A percentile compares a stretch with the other conserved stretches of the same genome.
phyloP scores from a whole-genome alignment of 2,329 filamentous ascomycete species.

The Penicillium sp. region DNA sequence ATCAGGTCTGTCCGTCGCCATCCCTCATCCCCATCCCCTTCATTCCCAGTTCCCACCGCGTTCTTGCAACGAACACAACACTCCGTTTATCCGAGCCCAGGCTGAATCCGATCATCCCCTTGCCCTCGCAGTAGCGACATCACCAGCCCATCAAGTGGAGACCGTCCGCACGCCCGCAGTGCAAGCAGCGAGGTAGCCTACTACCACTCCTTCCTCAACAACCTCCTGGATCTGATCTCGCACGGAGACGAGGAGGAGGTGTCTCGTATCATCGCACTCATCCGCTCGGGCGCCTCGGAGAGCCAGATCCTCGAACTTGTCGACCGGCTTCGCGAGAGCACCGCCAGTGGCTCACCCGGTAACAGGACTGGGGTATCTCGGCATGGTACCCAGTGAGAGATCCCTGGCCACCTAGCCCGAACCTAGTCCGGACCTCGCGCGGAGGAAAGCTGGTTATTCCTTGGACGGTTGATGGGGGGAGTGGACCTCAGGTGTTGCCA shows the following conservation, averaged over 20 bases:
- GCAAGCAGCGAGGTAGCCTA: conserved; percentile 14
- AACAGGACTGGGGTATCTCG: not conserved
- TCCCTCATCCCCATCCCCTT: not conserved
- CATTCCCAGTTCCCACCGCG: no score
- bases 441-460: no score
- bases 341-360: not conserved
- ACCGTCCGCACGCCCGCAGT: not conserved
- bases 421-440: no score
- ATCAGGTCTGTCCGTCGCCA: not conserved
- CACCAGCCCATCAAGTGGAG: not conserved
- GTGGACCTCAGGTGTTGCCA: no score
- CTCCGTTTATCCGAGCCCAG: not conserved
- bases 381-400: not conserved
- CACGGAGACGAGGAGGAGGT: conserved; percentile 24
- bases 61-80: no score
- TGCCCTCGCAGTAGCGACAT: conserved; percentile 2
- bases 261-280: conserved; percentile 23
- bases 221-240: conserved; percentile 25
- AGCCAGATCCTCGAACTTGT: conserved; percentile 25
- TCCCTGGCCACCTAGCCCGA: no score
- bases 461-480: no score
- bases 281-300: conserved; percentile 31
- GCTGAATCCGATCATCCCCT: conserved; percentile 2
- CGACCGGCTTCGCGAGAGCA: conserved; percentile 9
- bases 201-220: conserved; percentile 27